phyloP scores from a whole-genome alignment of 139 green algal genomes.

The Yamagishiella unicocca region DNA sequence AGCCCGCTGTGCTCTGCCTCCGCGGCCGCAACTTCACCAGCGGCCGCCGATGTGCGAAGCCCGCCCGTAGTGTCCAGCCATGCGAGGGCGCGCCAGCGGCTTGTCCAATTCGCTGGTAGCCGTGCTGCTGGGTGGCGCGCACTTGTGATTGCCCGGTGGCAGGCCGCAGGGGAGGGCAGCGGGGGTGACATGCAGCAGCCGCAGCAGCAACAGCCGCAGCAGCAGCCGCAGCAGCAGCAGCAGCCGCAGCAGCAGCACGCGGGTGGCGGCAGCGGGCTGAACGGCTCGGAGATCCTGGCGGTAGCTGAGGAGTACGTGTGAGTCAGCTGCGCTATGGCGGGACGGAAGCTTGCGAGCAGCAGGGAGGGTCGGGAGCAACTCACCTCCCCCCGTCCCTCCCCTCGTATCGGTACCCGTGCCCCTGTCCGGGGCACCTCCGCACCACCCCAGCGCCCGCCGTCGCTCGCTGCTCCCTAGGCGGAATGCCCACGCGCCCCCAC shows the following conservation, averaged over 20 bases:
- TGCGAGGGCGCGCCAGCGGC: too few relatives aligned
- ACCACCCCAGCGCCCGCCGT: neutral
- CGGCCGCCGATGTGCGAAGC: too few relatives aligned
- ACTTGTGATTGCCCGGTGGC: too few relatives aligned
- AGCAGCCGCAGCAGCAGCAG: neutral
- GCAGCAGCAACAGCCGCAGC: neutral
- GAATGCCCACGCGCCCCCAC: neutral
- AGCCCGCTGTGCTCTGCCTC: too few relatives aligned
- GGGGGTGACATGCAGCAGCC: neutral
- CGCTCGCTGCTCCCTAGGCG: neutral
- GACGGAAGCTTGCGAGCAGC: neutral
- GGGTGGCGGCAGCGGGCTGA: neutral
- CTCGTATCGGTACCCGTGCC: neutral
- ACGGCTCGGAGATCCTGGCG: neutral
- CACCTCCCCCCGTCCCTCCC: too few relatives aligned
- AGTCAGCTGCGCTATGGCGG: neutral
- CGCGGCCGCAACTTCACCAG: too few relatives aligned
- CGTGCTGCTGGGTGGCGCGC: too few relatives aligned
- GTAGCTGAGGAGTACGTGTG: conserved; percentile 18
- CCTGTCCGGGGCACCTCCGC: neutral
- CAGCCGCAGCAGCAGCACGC: neutral
- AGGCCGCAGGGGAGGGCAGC: neutral
- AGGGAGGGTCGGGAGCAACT: neutral
- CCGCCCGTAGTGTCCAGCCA: too few relatives aligned
- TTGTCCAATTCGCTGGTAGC: too few relatives aligned